Base-by-base conservation (phyloP, 306 rosid species). In the Carpinus fangiana region DNA sequence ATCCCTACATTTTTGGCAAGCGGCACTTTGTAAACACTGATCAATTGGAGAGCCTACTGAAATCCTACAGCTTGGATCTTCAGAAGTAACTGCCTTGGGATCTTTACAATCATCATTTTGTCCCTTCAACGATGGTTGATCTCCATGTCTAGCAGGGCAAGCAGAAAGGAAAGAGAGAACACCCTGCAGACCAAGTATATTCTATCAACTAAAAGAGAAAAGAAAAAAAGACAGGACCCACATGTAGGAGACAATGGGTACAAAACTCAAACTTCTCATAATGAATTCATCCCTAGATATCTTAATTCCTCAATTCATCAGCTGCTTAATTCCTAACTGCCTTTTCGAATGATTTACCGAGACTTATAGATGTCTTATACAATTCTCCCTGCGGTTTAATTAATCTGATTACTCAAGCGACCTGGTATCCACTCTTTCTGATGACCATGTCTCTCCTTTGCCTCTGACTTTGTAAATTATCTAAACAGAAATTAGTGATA, bases 141-240 rank as follows among this genome's bases (percentile, higher is more conserved):
- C 73, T 76, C 69, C 81, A n/a, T 56, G 60, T 62, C 74, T 48
- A 14, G 73, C 74, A 76, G 79, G 34, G 77, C 28, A 65, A 46
- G 80, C 54, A 73, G 70, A 76, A 56, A 31, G 73, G 48, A 69
- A 46, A 21, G 77, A 72, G 48, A 67, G 9, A 47, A 59, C 73
- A 62, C 74, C 82, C 87, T 87, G 72, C 77, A 78, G 73, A 51
- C 60, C 54, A 68, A 12, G 55, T 5, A 53, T 17, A 78, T 31
- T 61, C 66, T 13, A 54, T 47, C 75, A 75, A 61, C 62, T 31
- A n/a, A n/a, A 9, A 0, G 70, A 18, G 20, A 10, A 52, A 45
- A 17, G 26, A 36, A 18, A 14, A 0, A 55, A 17, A 60, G 60
- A 13, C 70, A 47, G 45, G 7, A 8, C 28, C 50, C 48, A n/a